phyloP scores from a whole-genome alignment of 371 early-diverging fungal genomes.

The Rhizomucor pusillus region DNA sequence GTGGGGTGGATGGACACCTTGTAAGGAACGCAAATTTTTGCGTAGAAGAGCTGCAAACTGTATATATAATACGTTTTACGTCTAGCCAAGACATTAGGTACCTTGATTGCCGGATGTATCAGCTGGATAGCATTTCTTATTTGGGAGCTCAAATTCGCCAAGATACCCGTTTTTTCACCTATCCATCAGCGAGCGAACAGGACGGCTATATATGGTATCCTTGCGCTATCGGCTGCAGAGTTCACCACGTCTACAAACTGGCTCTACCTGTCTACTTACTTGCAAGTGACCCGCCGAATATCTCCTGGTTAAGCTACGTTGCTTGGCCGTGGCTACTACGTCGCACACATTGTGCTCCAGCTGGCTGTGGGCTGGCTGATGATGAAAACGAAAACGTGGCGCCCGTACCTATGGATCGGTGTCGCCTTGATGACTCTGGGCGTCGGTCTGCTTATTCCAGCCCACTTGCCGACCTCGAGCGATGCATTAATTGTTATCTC shows the following conservation, averaged over 20 bases:
- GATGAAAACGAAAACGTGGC: slow-evolving; percentile 30
- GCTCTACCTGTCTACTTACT: slow-evolving; percentile 36
- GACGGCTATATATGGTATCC: slow-evolving; percentile 38
- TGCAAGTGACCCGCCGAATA: slow-evolving; percentile 38
- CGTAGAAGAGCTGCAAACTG: too few relatives aligned
- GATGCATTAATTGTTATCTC: slow-evolving; percentile 41
- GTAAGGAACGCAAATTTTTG: too few relatives aligned
- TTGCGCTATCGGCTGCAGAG: slow-evolving; percentile 32
- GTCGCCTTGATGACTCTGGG: slow-evolving; percentile 33
- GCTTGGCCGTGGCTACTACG: slow-evolving; percentile 44
- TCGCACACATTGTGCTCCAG: slow-evolving; percentile 30
- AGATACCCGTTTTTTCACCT: slow-evolving; percentile 38
- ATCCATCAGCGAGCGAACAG: slow-evolving; percentile 35
- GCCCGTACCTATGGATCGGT: slow-evolving; percentile 44
- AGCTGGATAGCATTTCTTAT: slow-evolving; percentile 18
- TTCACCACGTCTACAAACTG: slow-evolving; percentile 38
- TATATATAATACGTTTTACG: too few relatives aligned
- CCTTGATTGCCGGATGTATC: slow-evolving; percentile 27
- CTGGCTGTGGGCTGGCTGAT: slow-evolving; percentile 29
- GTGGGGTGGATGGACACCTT: slow-evolving; percentile 38
- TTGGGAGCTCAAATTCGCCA: slow-evolving; percentile 35
- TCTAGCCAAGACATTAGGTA: slow-evolving; percentile 18
- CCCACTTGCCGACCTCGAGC: slow-evolving; percentile 35
- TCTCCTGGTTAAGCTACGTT: slow-evolving; percentile 17
- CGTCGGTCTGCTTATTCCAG: slow-evolving; percentile 49